phyloP scores from a whole-genome alignment of 805 yeast genomes.

The Metschnikowia picachoensis region DNA sequence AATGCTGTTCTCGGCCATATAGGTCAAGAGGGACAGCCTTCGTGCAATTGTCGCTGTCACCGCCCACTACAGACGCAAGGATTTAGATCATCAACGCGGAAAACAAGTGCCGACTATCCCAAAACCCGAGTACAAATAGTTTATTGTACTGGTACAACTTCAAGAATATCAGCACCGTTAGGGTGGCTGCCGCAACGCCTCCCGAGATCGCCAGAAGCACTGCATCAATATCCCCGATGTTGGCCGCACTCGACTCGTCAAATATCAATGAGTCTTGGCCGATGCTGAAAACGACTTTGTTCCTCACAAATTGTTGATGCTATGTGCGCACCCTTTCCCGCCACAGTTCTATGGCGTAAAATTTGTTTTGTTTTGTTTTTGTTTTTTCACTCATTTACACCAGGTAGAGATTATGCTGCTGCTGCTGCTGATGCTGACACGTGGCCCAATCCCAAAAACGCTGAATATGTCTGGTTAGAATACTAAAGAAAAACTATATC shows the following conservation, averaged over 20 bases:
- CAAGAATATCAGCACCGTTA: conserved; percentile 28
- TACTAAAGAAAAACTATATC: too few species aligned
- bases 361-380: too few species aligned
- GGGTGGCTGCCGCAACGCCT: conserved; percentile 27
- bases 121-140: conserved; percentile 34
- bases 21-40: conserved; percentile 25
- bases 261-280: conserved; percentile 27
- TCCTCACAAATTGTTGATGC: conserved; percentile 21
- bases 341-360: conserved; percentile 20
- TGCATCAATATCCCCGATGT: conserved; percentile 21
- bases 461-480: too few species aligned
- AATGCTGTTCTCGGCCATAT: conserved; percentile 33
- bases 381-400: too few species aligned
- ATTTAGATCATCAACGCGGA: conserved; percentile 29
- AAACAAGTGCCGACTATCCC: conserved; percentile 40
- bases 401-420: too few species aligned
- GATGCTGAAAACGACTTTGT: conserved; percentile 27
- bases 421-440: too few species aligned
- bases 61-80: conserved; percentile 20
- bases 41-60: conserved; percentile 4
- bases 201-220: conserved; percentile 27
- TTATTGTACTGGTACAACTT: conserved; percentile 27
- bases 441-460: too few species aligned
- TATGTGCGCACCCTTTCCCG: conserved; percentile 25
- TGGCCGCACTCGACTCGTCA: conserved; percentile 19